Conservation (phyloP, 1,139 yeast genomes). For the Hemisphaericaspora lyxosophila region DNA sequence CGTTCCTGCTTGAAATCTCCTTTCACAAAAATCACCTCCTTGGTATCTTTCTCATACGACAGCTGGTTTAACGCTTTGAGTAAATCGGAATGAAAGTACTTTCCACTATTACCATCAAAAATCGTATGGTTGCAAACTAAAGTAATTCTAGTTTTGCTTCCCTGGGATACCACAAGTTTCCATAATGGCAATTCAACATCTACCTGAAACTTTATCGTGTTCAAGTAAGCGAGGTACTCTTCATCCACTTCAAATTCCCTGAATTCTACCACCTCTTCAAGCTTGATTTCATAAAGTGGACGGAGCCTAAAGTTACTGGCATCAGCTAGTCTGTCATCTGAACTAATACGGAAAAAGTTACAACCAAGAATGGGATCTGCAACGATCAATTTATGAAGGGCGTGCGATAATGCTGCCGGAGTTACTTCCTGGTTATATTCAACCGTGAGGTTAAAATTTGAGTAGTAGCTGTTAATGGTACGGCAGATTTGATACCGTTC, state of each 20-base stretch:
- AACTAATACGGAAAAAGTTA: conserved; percentile 19
- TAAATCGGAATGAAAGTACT: conserved; percentile 32
- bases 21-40: conserved; percentile 5
- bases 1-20: conserved; percentile 6
- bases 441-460: conserved; percentile 31
- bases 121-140: conserved; percentile 33
- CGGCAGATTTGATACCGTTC: conserved; percentile 30
- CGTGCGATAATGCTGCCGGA: conserved; percentile 23
- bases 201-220: conserved; percentile 17
- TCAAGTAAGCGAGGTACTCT: conserved; percentile 17
- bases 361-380: conserved; percentile 23
- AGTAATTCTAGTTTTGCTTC: conserved; percentile 20
- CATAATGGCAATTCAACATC: conserved; percentile 28
- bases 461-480: conserved; percentile 21
- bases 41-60: conserved; percentile 3
- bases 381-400: conserved; percentile 21
- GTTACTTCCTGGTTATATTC: conserved; percentile 21
- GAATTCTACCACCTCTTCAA: conserved; percentile 26
- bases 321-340: conserved; percentile 15
- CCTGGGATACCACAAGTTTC: conserved; percentile 24
- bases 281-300: conserved; percentile 21
- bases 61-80: conserved; percentile 10
- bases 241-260: conserved; percentile 17
- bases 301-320: conserved; percentile 16
- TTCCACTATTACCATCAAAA: conserved; percentile 37